Evolutionary conservation across 176 grass and related monocot species (phyloP).

Genomic region (Triticum monococcum): DNA sequence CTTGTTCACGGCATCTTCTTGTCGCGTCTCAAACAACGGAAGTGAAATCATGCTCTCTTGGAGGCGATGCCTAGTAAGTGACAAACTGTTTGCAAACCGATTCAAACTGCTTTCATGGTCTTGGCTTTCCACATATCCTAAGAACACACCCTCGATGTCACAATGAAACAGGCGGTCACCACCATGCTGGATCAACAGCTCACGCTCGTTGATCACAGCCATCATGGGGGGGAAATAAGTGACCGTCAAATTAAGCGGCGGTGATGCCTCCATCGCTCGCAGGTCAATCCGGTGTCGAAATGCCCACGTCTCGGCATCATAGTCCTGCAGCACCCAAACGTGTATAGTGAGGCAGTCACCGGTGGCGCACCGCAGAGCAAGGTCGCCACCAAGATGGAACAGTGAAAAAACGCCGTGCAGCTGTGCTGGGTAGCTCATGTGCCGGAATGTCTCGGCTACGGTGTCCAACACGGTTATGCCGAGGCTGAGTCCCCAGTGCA

Average conservation of each 20-base stretch:
- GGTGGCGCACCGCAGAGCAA: accelerated
- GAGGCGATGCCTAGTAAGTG: neutral
- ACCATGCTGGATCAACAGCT: neutral
- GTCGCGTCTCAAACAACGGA: neutral
- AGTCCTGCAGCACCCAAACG: too few species aligned
- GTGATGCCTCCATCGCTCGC: too few species aligned
- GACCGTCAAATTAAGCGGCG: neutral
- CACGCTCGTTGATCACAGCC: neutral
- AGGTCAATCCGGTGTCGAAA: too few species aligned
- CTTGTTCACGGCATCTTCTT: neutral
- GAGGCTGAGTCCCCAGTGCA: too few species aligned
- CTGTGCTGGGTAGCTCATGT: too few species aligned
- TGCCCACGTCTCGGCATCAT: too few species aligned
- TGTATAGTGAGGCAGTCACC: too few species aligned
- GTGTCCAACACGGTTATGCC: too few species aligned
- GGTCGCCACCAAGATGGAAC: too few species aligned
- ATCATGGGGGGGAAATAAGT: neutral
- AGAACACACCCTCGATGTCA: neutral
- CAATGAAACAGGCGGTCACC: neutral
- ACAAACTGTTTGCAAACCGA: neutral
- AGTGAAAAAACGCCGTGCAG: accelerated
- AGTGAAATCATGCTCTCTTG: neutral
- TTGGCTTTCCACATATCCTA: neutral
- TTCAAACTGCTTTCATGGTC: neutral
- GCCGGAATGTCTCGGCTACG: too few species aligned